These are phyloP conservation scores for Niveomyces coronatus DNA, from an alignment of 2,329 filamentous ascomycete species.

Conservation along the genomic window DNA sequence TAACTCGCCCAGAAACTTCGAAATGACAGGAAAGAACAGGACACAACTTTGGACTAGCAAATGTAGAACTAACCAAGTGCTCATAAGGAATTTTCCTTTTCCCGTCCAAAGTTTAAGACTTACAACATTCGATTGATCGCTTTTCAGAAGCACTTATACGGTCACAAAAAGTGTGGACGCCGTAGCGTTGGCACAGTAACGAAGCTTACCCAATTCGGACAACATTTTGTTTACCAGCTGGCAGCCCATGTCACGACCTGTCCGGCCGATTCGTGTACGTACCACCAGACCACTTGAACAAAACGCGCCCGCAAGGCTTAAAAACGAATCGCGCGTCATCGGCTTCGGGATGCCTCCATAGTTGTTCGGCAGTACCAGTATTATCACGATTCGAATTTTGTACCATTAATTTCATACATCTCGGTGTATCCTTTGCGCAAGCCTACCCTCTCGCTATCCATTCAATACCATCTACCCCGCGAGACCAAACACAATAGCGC, in stretches of 20 bases:
- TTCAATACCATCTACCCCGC: slow-evolving; percentile 6
- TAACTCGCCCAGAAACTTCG: no score
- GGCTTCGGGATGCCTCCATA: neutral
- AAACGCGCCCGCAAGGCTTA: neutral
- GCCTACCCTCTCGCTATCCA: neutral
- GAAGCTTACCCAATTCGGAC: slow-evolving; percentile 13
- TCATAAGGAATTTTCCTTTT: no score
- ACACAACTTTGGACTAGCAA: no score
- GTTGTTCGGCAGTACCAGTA: neutral
- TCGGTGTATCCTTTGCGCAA: slow-evolving; percentile 1
- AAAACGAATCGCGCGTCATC: slow-evolving; percentile 5
- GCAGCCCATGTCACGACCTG: slow-evolving; percentile 1
- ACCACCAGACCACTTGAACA: no score
- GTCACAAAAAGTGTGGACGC: no score
- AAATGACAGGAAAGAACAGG: neutral
- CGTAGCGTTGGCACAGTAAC: slow-evolving; percentile 27
- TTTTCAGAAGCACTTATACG: no score
- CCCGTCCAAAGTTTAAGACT: no score
- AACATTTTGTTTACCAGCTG: slow-evolving; percentile 20
- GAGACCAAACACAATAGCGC: slow-evolving; percentile 1
- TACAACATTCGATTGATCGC: no score
- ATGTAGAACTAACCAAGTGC: no score
- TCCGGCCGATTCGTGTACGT: no score
- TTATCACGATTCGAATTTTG: no score
- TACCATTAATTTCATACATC: no score